These are phyloP conservation scores for Apostasia shenzhenica DNA, from an alignment of 106 monocot species.

Conservation along the genomic window DNA sequence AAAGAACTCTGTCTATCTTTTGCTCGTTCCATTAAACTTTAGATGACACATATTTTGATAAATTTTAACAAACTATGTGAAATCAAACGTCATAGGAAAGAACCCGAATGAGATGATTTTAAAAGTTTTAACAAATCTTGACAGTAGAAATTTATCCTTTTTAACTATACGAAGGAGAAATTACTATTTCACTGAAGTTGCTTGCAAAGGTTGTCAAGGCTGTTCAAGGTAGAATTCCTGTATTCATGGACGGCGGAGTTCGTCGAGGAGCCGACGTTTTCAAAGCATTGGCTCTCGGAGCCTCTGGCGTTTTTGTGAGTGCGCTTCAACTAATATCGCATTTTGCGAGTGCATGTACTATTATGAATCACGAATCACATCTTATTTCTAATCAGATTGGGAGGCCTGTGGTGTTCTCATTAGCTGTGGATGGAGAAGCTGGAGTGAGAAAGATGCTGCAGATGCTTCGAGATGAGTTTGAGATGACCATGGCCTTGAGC, in stretches of 20 bases:
- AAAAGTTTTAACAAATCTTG: no score
- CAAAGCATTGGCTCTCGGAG: constrained; percentile 89
- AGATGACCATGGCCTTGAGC: constrained; percentile 64
- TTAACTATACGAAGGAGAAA: no score
- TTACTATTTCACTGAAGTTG: no score
- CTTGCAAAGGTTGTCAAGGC: constrained; percentile 56
- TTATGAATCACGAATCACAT: no score
- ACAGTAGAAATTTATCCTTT: no score
- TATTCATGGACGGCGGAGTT: constrained; percentile 79
- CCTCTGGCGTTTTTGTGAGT: constrained; percentile 90
- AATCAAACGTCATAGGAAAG: no score
- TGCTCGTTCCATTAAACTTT: no score
- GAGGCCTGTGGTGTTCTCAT: constrained; percentile 59
- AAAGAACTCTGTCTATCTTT: no score
- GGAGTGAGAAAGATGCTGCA: constrained; percentile 65
- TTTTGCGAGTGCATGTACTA: neutral
- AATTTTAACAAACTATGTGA: no score
- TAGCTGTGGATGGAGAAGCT: constrained; percentile 70
- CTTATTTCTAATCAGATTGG: constrained; percentile 35
- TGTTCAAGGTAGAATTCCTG: constrained; percentile 55
- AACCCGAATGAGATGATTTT: no score
- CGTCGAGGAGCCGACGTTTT: constrained; percentile 92
- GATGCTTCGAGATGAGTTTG: constrained; percentile 73
- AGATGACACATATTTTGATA: no score
- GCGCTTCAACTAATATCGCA: neutral